Evolutionary conservation across 1,284 basidiomycete species (phyloP).

Genomic region (Trichosporon asahii): DNA sequence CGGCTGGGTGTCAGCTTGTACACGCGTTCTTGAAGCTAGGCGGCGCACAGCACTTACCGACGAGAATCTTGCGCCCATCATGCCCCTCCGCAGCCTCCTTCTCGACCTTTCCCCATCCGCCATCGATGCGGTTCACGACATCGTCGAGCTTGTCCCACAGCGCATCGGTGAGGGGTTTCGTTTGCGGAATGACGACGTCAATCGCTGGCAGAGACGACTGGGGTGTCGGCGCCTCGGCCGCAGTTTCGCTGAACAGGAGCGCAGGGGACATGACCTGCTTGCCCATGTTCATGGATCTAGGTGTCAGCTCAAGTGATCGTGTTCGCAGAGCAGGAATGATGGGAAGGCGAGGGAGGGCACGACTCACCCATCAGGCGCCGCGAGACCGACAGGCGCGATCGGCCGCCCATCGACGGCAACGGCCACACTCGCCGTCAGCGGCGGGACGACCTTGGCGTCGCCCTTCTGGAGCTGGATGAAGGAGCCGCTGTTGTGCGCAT

Average conservation of each 20-base stretch:
- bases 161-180: conserved; percentile 52
- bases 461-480: not conserved
- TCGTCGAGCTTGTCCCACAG: conserved; percentile 72
- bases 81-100: conserved; percentile 15
- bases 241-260: conserved; percentile 2
- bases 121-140: conserved; percentile 56
- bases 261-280: conserved; percentile 8
- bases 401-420: not conserved
- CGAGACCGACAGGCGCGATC: not conserved
- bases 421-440: conserved; percentile 11
- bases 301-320: too few relatives aligned
- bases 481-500: conserved; percentile 36
- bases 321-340: too few relatives aligned
- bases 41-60: conserved; percentile 61
- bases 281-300: not conserved
- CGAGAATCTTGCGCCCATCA: conserved; percentile 62
- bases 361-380: not conserved
- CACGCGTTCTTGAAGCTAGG: not conserved
- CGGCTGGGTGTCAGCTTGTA: conserved; percentile 58
- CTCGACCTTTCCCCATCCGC: conserved; percentile 29
- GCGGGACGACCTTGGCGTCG: conserved; percentile 8
- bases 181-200: conserved; percentile 44
- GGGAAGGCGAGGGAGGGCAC: not conserved
- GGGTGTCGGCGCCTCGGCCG: not conserved
- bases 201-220: conserved; percentile 22